These are phyloP conservation scores for Plasmopara halstedii DNA, from an alignment of 352 stramenopile species.

Conservation along the genomic window DNA sequence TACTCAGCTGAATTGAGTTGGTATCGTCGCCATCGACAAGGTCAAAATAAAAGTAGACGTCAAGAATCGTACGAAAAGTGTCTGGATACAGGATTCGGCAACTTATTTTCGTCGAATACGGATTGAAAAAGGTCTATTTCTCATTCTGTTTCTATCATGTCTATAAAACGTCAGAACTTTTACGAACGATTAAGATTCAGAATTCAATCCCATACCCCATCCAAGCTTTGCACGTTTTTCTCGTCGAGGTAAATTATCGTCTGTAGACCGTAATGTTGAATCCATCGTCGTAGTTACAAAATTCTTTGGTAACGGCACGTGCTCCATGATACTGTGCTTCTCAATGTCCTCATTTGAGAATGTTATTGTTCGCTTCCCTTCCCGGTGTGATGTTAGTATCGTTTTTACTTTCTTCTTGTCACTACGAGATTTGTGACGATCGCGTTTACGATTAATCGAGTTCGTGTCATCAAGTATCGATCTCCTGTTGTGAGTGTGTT, in stretches of 20 bases:
- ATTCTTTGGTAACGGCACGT: conserved; percentile 45
- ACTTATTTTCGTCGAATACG: conserved; percentile 43
- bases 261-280: conserved; percentile 3
- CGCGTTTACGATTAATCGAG: conserved; percentile 15
- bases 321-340: conserved; percentile 28
- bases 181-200: conserved; percentile 11
- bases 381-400: conserved; percentile 14
- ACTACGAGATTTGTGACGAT: conserved; percentile 17
- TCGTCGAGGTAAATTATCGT: conserved; percentile 15
- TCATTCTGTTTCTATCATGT: too few species aligned
- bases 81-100: conserved; percentile 42
- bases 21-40: conserved; percentile 76
- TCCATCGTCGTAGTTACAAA: conserved; percentile 24
- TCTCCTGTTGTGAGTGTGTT: conserved; percentile 20
- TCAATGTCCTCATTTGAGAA: conserved; percentile 14
- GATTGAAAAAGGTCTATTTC: too few species aligned
- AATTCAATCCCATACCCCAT: conserved; percentile 74
- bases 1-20: conserved; percentile 65
- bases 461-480: conserved; percentile 8
- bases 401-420: conserved; percentile 26
- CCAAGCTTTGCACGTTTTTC: conserved; percentile 60
- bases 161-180: neutral
- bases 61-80: conserved; percentile 51
- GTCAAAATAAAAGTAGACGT: conserved; percentile 49
- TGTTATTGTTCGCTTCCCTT: neutral